phyloP scores from a whole-genome alignment of 2,329 filamentous ascomycete genomes.

The Macrophomina pseudophaseolina region DNA sequence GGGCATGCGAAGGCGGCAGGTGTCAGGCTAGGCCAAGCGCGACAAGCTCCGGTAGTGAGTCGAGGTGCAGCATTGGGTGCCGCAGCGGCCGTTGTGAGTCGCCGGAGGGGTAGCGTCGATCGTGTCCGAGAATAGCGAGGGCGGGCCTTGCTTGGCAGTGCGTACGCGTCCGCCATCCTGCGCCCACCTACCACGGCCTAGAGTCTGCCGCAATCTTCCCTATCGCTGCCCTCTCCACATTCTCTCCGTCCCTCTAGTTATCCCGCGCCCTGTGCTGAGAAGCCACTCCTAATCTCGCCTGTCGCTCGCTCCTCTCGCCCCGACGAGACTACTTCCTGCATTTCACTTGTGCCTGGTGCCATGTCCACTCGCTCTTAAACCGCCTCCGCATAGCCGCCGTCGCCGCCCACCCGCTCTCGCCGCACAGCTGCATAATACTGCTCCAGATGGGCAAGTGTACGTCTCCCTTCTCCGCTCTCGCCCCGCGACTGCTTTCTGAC shows the following conservation, averaged over 20 bases:
- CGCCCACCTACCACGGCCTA: slow-evolving; percentile 15
- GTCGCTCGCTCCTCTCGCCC: slow-evolving; percentile 21
- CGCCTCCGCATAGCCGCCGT: slow-evolving; percentile 16
- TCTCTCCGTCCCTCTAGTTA: slow-evolving; percentile 11
- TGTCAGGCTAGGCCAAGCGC: not conserved
- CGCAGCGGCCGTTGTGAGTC: slow-evolving; percentile 15
- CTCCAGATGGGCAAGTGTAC: slow-evolving; percentile 49
- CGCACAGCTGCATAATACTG: slow-evolving; percentile 9
- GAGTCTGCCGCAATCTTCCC: slow-evolving; percentile 17
- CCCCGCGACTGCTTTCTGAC: slow-evolving; percentile 6
- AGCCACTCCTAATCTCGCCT: slow-evolving; percentile 6
- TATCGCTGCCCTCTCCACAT: slow-evolving; percentile 25
- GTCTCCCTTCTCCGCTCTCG: slow-evolving; percentile 31
- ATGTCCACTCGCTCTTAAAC: slow-evolving; percentile 24
- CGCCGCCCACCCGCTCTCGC: not conserved
- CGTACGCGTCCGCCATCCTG: slow-evolving; percentile 21
- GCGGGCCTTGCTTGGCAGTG: slow-evolving; percentile 20
- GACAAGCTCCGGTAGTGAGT: slow-evolving; percentile 11
- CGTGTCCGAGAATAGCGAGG: slow-evolving; percentile 19
- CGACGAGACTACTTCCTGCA: not conserved
- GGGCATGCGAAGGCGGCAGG: not conserved
- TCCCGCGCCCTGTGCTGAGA: slow-evolving; percentile 1
- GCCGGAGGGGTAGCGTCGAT: slow-evolving; percentile 16
- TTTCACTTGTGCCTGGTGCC: slow-evolving; percentile 25
- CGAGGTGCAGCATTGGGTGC: slow-evolving; percentile 16